A percentile compares a stretch with the other conserved stretches of the same genome.
These are phyloP conservation scores for Dalbergia oliveri DNA, from an alignment of 306 rosid species.

Conservation along the genomic window DNA sequence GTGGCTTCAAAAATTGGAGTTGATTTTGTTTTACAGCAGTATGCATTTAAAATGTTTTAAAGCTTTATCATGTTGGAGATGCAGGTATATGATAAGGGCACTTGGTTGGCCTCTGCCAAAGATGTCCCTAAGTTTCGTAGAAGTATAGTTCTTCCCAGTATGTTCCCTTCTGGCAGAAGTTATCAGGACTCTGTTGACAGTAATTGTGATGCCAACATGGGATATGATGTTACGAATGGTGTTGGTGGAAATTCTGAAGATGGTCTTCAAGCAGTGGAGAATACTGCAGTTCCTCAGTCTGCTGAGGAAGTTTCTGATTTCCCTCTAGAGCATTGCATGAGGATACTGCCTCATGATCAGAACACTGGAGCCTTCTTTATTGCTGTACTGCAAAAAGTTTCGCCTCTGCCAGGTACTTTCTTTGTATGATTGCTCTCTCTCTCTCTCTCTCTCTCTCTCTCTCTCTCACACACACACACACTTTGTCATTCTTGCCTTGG, in stretches of 20 bases:
- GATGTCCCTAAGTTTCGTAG: constrained; percentile 73
- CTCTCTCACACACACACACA: neutral
- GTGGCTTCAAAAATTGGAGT: too few relatives aligned
- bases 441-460: neutral
- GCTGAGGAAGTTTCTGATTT: constrained; percentile 74
- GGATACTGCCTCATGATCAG: constrained; percentile 97
- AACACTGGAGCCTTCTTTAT: constrained; percentile 96
- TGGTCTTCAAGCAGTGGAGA: constrained; percentile 49
- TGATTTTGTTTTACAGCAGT: neutral
- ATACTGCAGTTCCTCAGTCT: constrained; percentile 46
- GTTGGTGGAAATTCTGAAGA: constrained; percentile 58
- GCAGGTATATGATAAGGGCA: constrained; percentile 87
- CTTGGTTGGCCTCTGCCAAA: constrained; percentile 74
- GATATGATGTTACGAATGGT: constrained; percentile 51
- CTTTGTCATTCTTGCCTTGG: constrained; percentile 5
- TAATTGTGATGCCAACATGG: constrained; percentile 49
- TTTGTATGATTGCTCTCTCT: constrained; percentile 13
- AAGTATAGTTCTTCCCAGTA: constrained; percentile 66
- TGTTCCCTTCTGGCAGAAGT: constrained; percentile 91
- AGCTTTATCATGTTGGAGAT: constrained; percentile 41
- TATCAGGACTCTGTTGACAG: constrained; percentile 44
- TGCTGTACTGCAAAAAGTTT: constrained; percentile 86
- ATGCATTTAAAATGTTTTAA: constrained; percentile 9
- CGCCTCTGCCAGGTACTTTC: constrained; percentile 79
- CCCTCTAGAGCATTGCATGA: constrained; percentile 87